These are phyloP conservation scores for Pseudocercospora vitis DNA, from an alignment of 2,329 filamentous ascomycete genomes.

Conservation along the genomic window DNA sequence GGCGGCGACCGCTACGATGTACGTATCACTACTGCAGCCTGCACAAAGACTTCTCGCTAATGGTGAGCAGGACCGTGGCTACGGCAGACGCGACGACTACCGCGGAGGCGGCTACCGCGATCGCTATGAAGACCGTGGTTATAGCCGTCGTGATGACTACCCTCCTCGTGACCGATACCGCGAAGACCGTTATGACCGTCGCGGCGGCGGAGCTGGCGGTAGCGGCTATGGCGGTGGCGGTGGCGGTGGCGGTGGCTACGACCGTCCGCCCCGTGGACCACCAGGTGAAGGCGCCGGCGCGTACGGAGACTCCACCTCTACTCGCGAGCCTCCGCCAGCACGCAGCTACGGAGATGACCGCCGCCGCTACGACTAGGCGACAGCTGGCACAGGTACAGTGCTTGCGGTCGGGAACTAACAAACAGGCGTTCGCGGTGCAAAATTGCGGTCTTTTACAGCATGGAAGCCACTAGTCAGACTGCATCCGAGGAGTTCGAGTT, in stretches of 20 bases:
- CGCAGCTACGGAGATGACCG: slow-evolving; percentile 37
- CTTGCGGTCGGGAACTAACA: slow-evolving; percentile 29
- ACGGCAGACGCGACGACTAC: slow-evolving; percentile 51
- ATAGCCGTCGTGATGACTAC: slow-evolving; percentile 58
- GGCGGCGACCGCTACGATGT: slow-evolving; percentile 51
- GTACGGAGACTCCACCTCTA: slow-evolving; percentile 28
- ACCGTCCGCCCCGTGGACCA: slow-evolving; percentile 34
- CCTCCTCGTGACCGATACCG: slow-evolving; percentile 51
- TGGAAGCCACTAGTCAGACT: slow-evolving; percentile 26
- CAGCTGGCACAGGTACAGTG: slow-evolving; percentile 20
- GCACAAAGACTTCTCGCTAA: slow-evolving; percentile 1
- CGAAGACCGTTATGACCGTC: slow-evolving; percentile 36
- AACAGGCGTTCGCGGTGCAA: slow-evolving; percentile 27
- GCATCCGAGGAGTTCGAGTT: slow-evolving; percentile 32
- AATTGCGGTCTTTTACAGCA: slow-evolving; percentile 19
- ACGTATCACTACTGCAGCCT: slow-evolving; percentile 23
- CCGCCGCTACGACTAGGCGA: slow-evolving; percentile 37
- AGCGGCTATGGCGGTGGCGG: no score
- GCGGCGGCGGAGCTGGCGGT: slow-evolving; percentile 33
- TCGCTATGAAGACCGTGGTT: slow-evolving; percentile 65
- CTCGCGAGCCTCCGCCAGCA: slow-evolving; percentile 34
- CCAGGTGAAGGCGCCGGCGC: slow-evolving; percentile 29
- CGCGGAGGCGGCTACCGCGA: slow-evolving; percentile 51
- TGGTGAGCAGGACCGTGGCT: slow-evolving; percentile 35
- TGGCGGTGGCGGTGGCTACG: slow-evolving; percentile 35